Percentiles rank a stretch among this genome's conserved stretches.
phyloP scores from a whole-genome alignment of 805 yeast species.

The Wickerhamiella cacticola region DNA sequence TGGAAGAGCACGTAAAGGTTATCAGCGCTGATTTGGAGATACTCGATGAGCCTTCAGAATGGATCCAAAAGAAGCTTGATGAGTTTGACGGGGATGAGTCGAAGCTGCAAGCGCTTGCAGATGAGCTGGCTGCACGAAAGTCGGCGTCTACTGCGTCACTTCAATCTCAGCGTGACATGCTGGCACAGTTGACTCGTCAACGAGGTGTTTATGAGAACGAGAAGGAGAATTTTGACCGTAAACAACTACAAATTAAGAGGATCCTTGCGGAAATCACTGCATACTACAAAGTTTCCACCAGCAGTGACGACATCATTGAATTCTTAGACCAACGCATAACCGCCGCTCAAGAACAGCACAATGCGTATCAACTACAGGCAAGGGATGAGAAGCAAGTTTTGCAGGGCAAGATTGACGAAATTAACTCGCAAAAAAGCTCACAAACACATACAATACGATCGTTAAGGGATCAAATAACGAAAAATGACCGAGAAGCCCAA shows the following conservation, averaged over 20 bases:
- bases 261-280: background rate
- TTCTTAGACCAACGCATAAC: slow-evolving; percentile 1
- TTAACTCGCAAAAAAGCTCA: background rate
- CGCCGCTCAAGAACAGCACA: background rate
- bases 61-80: slow-evolving; percentile 31
- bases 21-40: slow-evolving; percentile 37
- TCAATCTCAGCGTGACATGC: background rate
- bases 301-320: background rate
- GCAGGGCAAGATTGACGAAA: background rate
- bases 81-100: slow-evolving; percentile 5
- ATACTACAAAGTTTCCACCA: background rate
- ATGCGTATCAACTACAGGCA: background rate
- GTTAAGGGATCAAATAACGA: background rate
- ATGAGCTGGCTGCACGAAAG: background rate
- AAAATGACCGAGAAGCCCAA: background rate
- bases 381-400: background rate
- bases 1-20: slow-evolving; percentile 41
- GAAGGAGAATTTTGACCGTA: background rate
- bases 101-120: slow-evolving; percentile 5
- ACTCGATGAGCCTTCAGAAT: slow-evolving; percentile 25
- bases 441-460: background rate
- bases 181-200: background rate
- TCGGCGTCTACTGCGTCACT: background rate
- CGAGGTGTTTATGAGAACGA: background rate
- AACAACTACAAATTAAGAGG: background rate